A percentile compares a stretch with the other conserved stretches of the same genome.
Evolutionary conservation across 805 yeast species (phyloP).

Genomic region (Starmerella gropengiesseri): DNA sequence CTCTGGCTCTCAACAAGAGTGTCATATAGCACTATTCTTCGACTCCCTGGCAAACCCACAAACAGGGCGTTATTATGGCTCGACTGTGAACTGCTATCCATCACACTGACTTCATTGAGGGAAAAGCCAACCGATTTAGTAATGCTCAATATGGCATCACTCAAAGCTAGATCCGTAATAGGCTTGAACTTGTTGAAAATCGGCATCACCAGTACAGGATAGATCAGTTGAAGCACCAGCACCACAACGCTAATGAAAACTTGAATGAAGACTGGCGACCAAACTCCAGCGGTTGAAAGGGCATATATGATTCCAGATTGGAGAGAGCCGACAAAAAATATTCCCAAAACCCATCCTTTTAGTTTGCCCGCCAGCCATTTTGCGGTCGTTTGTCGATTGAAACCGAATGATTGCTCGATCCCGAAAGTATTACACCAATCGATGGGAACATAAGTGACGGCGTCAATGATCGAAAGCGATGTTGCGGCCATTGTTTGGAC

Average conservation of each 20-base stretch:
- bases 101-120: background rate
- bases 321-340: background rate
- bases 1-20: background rate
- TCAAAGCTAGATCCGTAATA: background rate
- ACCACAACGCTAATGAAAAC: background rate
- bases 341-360: background rate
- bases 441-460: background rate
- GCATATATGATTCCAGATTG: background rate
- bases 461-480: background rate
- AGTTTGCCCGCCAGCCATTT: background rate
- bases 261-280: background rate
- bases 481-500: background rate
- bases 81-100: background rate
- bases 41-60: background rate
- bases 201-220: background rate
- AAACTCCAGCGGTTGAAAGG: background rate
- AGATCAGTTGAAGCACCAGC: background rate
- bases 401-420: background rate
- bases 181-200: background rate
- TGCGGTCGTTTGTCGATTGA: background rate
- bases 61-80: background rate
- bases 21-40: background rate
- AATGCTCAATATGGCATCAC: background rate
- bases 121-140: background rate
- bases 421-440: background rate